phyloP scores from a whole-genome alignment of 2,329 filamentous ascomycete species.

The Remersonia thermophila region DNA sequence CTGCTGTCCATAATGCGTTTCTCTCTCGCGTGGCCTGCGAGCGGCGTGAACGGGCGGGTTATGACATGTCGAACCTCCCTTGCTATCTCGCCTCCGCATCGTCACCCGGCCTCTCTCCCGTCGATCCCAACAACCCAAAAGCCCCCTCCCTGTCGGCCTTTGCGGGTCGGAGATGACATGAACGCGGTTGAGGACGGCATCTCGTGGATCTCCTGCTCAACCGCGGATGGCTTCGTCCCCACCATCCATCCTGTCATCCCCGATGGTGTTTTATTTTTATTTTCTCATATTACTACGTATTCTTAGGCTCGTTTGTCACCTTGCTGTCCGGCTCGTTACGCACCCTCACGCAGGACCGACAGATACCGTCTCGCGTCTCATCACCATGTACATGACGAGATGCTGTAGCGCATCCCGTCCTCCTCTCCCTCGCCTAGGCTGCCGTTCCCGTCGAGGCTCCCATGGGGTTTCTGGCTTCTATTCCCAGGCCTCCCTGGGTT shows the following conservation, averaged over 20 bases:
- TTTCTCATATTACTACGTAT: not conserved
- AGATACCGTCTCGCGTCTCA: constrained; percentile 9
- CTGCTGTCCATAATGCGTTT: not conserved
- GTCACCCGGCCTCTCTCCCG: no score
- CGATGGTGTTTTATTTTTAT: constrained; percentile 7
- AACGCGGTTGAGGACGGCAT: constrained; percentile 2
- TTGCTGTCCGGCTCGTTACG: not conserved
- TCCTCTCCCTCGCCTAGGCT: not conserved
- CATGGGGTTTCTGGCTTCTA: not conserved
- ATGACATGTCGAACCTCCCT: no score
- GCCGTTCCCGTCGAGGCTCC: not conserved
- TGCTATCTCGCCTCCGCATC: no score
- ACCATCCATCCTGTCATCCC: constrained; percentile 6
- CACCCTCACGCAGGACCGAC: constrained; percentile 5
- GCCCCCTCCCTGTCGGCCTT: no score
- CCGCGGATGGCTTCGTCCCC: constrained; percentile 1
- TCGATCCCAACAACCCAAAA: no score
- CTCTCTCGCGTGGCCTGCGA: not conserved
- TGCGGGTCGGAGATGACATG: constrained; percentile 1
- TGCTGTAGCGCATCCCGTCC: constrained; percentile 1
- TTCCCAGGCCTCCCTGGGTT: not conserved
- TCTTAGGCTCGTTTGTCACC: not conserved
- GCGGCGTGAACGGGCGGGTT: no score
- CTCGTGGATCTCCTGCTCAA: not conserved
- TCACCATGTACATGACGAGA: constrained; percentile 2